These are phyloP conservation scores for Dentipellis sp. DNA, from an alignment of 768 basidiomycete genomes.

Conservation along the genomic window DNA sequence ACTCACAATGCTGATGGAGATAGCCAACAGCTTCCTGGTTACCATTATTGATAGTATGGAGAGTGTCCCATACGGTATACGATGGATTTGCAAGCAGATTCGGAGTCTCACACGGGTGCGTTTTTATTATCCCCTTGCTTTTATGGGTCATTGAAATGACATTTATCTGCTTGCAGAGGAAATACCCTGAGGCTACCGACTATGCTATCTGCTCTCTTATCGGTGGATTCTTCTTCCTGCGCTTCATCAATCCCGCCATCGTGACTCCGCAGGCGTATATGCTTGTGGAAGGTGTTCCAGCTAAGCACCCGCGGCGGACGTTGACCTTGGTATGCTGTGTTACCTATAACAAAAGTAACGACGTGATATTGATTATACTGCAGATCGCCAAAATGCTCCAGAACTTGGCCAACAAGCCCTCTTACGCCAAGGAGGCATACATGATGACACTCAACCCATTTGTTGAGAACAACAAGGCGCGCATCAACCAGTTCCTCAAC, in stretches of 20 bases:
- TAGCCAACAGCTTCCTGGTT: constrained; percentile 92
- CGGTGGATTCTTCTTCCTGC: constrained; percentile 99
- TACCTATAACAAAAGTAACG: not conserved
- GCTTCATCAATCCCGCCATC: constrained; percentile 98
- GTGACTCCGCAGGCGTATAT: constrained; percentile 99
- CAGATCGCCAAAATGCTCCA: constrained; percentile 99
- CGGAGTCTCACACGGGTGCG: constrained; percentile 85
- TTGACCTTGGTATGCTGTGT: constrained; percentile 61
- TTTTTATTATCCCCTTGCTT: not conserved
- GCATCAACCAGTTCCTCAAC: constrained; percentile 97
- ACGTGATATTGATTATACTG: not conserved
- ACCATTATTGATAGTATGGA: constrained; percentile 99
- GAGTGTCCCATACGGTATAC: constrained; percentile 96
- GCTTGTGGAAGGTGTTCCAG: constrained; percentile 96
- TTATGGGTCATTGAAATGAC: not conserved
- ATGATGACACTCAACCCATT: constrained; percentile 99
- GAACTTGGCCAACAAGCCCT: constrained; percentile 98
- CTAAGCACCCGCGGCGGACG: constrained; percentile 94
- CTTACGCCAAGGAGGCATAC: constrained; percentile 94
- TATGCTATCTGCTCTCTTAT: constrained; percentile 98
- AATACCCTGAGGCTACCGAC: constrained; percentile 98
- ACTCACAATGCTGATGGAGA: constrained; percentile 99
- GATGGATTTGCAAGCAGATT: constrained; percentile 99
- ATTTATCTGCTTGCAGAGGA: constrained; percentile 48
- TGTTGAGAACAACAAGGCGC: constrained; percentile 96